These are phyloP conservation scores for Arthroderma sp. DNA, from an alignment of 2,329 filamentous ascomycete genomes.

Conservation along the genomic window DNA sequence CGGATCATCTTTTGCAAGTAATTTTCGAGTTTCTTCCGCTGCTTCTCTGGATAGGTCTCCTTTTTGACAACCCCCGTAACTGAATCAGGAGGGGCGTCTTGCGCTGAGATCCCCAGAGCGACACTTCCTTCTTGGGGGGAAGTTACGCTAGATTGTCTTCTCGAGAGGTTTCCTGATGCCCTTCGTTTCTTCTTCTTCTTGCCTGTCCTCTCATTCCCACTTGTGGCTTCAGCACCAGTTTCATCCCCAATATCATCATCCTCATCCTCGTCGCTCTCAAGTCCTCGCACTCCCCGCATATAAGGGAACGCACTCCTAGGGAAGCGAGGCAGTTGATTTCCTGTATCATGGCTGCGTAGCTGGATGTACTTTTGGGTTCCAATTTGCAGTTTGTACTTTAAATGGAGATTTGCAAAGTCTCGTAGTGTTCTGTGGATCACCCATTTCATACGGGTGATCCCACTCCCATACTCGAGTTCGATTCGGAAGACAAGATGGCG, in stretches of 20 bases:
- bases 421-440: conserved; percentile 72
- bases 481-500: conserved; percentile 81
- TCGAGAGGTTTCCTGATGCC: conserved; percentile 43
- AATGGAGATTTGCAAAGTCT: conserved; percentile 85
- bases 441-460: conserved; percentile 94
- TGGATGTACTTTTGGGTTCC: conserved; percentile 73
- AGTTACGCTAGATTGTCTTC: conserved; percentile 44
- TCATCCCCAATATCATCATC: conserved; percentile 39
- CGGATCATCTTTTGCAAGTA: conserved; percentile 90
- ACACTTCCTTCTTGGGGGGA: conserved; percentile 27
- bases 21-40: conserved; percentile 71
- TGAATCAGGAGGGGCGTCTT: conserved; percentile 28
- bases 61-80: conserved; percentile 28
- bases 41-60: conserved; percentile 60
- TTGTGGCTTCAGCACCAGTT: conserved; percentile 50
- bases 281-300: conserved; percentile 62
- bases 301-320: conserved; percentile 84
- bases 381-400: conserved; percentile 80
- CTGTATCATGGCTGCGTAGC: conserved; percentile 51
- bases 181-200: conserved; percentile 40
- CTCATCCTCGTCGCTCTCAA: conserved; percentile 70
- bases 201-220: conserved; percentile 50
- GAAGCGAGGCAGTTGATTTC: conserved; percentile 76
- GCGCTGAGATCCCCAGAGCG: conserved; percentile 21
- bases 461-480: conserved; percentile 90